Percentiles rank a stretch among this genome's conserved stretches.
phyloP scores from a whole-genome alignment of 768 basidiomycete species.

The Goffeauzyma gilvescens region DNA sequence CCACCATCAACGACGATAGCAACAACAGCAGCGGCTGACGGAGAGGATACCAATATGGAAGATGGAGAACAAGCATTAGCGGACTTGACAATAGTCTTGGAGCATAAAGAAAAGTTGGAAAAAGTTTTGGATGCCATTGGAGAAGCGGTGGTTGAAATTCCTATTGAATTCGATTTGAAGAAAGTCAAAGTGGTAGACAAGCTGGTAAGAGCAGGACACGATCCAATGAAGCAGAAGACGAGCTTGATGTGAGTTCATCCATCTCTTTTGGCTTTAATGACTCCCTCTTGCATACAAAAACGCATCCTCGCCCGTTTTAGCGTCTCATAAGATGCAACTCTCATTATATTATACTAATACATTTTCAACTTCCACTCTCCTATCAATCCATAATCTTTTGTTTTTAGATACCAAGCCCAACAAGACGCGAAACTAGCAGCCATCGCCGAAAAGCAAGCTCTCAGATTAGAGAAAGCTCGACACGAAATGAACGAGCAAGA shows the following conservation, averaged over 20 bases:
- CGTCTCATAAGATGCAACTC: no score
- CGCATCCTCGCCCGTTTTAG: no score
- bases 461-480: constrained; percentile 15
- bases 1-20: constrained; percentile 33
- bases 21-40: constrained; percentile 7
- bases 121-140: constrained; percentile 41
- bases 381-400: no score
- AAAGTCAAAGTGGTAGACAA: constrained; percentile 75
- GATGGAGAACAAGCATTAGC: background rate
- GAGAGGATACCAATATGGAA: background rate
- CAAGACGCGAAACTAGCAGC: constrained; percentile 24
- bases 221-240: constrained; percentile 59
- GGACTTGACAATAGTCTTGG: background rate
- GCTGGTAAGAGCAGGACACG: constrained; percentile 69
- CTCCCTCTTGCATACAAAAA: no score
- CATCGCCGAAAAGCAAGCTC: constrained; percentile 21
- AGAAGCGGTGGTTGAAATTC: constrained; percentile 39
- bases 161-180: constrained; percentile 55
- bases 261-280: no score
- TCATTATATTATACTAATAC: no score
- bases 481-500: constrained; percentile 17
- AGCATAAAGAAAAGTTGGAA: constrained; percentile 13
- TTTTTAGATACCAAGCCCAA: constrained; percentile 30
- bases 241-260: background rate
- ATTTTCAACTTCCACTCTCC: background rate